These are phyloP conservation scores for Penicillium simplicissimum DNA, from an alignment of 495 filamentous ascomycete species.

Conservation along the genomic window DNA sequence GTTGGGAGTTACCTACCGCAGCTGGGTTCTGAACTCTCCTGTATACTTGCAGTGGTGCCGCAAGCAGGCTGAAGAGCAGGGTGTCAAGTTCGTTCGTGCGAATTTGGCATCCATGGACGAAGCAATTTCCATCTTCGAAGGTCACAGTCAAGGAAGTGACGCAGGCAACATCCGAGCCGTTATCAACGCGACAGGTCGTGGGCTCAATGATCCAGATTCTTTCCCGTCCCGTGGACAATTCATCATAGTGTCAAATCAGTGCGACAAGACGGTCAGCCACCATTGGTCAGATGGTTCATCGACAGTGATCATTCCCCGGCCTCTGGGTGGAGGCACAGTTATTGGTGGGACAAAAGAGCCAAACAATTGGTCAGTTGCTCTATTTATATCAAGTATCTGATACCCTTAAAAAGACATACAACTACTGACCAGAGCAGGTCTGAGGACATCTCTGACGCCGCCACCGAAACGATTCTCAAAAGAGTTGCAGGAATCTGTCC, in stretches of 20 bases:
- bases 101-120: slow-evolving; percentile 8
- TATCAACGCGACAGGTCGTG: slow-evolving; percentile 50
- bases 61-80: slow-evolving; percentile 3
- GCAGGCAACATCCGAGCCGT: slow-evolving; percentile 28
- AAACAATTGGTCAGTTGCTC: slow-evolving; percentile 43
- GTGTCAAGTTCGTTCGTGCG: slow-evolving; percentile 14
- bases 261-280: slow-evolving; percentile 46
- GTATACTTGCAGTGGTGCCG: slow-evolving; percentile 19
- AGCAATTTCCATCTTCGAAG: slow-evolving; percentile 1
- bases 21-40: slow-evolving; percentile 23
- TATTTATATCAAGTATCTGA: not conserved
- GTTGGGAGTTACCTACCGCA: slow-evolving; percentile 15
- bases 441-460: not conserved
- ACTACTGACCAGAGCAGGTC: not conserved
- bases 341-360: slow-evolving; percentile 57
- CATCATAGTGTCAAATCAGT: slow-evolving; percentile 25
- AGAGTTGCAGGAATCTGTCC: not conserved
- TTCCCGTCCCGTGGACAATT: slow-evolving; percentile 17
- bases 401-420: not conserved
- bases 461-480: slow-evolving; percentile 1
- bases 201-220: slow-evolving; percentile 32
- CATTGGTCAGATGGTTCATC: slow-evolving; percentile 37
- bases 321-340: slow-evolving; percentile 52
- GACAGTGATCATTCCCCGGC: slow-evolving; percentile 47
- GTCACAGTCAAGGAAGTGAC: not conserved